Evolutionary conservation across 2,329 filamentous ascomycete species (phyloP).

Genomic region (Achaetomium macrosporum): DNA sequence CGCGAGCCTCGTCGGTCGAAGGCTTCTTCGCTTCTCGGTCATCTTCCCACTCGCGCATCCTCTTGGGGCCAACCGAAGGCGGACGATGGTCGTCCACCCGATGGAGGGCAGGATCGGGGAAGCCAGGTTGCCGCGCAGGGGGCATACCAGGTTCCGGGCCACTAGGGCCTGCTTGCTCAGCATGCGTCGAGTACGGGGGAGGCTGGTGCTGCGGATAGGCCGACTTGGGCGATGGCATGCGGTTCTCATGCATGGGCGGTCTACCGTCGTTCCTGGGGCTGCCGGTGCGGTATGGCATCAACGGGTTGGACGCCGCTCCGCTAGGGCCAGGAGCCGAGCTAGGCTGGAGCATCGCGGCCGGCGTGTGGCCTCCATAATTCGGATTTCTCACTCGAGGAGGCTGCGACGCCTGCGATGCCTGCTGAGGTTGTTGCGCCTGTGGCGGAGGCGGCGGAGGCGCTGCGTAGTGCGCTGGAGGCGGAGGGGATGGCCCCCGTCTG

Average conservation of each 20-base stretch:
- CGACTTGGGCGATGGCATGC: constrained; percentile 86
- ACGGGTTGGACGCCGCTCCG: constrained; percentile 43
- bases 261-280: constrained; percentile 82
- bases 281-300: constrained; percentile 69
- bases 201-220: constrained; percentile 73
- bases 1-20: constrained; percentile 80
- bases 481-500: constrained; percentile 50
- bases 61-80: constrained; percentile 72
- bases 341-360: constrained; percentile 34
- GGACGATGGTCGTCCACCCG: constrained; percentile 67
- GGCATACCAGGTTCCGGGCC: constrained; percentile 62
- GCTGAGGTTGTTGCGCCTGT: constrained; percentile 36
- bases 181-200: constrained; percentile 62
- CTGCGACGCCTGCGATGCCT: constrained; percentile 28
- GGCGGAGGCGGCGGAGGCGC: constrained; percentile 45
- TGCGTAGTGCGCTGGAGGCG: constrained; percentile 47
- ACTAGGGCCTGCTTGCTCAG: constrained; percentile 58
- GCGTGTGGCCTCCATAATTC: constrained; percentile 52
- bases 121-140: background rate
- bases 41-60: constrained; percentile 88
- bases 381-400: constrained; percentile 54
- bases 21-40: constrained; percentile 76
- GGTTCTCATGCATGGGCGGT: constrained; percentile 68
- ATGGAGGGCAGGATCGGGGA: constrained; percentile 59
- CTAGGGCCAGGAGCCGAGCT: constrained; percentile 33